Evolutionary conservation across 2,329 filamentous ascomycete species (phyloP).

Genomic region (Chrysosporium keratinophilum): DNA sequence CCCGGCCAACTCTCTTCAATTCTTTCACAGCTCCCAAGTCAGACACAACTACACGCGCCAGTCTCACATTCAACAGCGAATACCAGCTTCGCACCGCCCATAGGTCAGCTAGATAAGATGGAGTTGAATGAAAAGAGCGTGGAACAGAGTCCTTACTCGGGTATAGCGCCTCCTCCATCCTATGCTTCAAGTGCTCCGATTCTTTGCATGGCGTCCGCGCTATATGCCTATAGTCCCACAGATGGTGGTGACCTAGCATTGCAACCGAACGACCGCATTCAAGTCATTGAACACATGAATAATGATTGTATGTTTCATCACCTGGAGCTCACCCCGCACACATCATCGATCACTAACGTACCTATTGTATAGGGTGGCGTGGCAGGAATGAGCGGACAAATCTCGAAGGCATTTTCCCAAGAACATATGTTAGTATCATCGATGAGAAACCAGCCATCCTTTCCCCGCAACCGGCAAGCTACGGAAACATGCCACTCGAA

Average conservation of each 20-base stretch:
- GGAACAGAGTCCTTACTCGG: slow-evolving; percentile 35
- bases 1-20: slow-evolving; percentile 66
- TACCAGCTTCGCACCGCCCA: slow-evolving; percentile 12
- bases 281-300: slow-evolving; percentile 88
- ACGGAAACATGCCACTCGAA: slow-evolving; percentile 61
- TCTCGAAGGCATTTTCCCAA: slow-evolving; percentile 87
- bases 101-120: slow-evolving; percentile 16
- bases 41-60: slow-evolving; percentile 28
- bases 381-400: slow-evolving; percentile 75
- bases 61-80: slow-evolving; percentile 20
- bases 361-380: slow-evolving; percentile 56
- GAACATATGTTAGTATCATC: slow-evolving; percentile 67
- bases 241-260: slow-evolving; percentile 76
- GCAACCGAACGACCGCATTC: slow-evolving; percentile 67
- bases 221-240: slow-evolving; percentile 71
- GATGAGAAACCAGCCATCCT: slow-evolving; percentile 48
- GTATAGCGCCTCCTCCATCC: slow-evolving; percentile 41
- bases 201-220: slow-evolving; percentile 63
- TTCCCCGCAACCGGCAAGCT: slow-evolving; percentile 34
- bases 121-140: slow-evolving; percentile 18
- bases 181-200: slow-evolving; percentile 44
- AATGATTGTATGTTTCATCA: slow-evolving; percentile 55
- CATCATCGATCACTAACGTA: slow-evolving; percentile 4
- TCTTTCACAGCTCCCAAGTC: slow-evolving; percentile 58
- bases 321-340: background rate